Percentiles rank a stretch among this genome's conserved stretches.
These are phyloP conservation scores for Geranomyces variabilis DNA, from an alignment of 192 early-diverging fungal species.

Conservation along the genomic window DNA sequence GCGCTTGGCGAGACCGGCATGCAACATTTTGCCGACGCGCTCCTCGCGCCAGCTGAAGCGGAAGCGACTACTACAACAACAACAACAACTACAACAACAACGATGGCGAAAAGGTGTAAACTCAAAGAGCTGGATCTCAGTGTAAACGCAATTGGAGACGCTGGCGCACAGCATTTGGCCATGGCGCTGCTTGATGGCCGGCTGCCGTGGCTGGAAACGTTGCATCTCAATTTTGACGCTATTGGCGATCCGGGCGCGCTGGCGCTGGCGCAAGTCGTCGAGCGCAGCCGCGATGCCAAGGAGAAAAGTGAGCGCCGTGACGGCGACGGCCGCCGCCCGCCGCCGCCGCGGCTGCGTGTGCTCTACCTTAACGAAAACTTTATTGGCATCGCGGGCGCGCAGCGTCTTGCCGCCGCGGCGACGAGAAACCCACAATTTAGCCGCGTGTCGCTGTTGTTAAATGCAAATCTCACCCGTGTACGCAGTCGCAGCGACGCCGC, in stretches of 20 bases:
- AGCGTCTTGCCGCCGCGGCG: neutral
- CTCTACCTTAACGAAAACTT: neutral
- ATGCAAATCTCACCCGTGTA: neutral
- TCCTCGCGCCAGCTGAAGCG: neutral
- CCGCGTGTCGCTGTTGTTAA: neutral
- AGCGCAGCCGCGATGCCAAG: neutral
- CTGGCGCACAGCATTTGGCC: neutral
- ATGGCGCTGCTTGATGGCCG: neutral
- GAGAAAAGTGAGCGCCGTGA: too few species aligned
- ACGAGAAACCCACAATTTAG: neutral
- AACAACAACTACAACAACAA: too few species aligned
- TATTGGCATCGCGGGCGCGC: neutral
- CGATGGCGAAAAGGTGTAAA: too few species aligned
- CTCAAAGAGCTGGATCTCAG: slow-evolving; percentile 6
- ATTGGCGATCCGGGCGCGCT: neutral
- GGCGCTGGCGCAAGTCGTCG: neutral
- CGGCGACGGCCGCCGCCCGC: too few species aligned
- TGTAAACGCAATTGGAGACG: neutral
- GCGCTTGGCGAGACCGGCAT: neutral
- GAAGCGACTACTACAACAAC: neutral
- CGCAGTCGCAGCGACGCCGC: too few species aligned
- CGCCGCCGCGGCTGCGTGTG: neutral
- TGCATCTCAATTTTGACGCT: slow-evolving; percentile 1
- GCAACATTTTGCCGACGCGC: neutral
- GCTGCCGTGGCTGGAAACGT: neutral